Base-by-base conservation (phyloP, 306 rosid species). In the Pyrus betulifolia region DNA sequence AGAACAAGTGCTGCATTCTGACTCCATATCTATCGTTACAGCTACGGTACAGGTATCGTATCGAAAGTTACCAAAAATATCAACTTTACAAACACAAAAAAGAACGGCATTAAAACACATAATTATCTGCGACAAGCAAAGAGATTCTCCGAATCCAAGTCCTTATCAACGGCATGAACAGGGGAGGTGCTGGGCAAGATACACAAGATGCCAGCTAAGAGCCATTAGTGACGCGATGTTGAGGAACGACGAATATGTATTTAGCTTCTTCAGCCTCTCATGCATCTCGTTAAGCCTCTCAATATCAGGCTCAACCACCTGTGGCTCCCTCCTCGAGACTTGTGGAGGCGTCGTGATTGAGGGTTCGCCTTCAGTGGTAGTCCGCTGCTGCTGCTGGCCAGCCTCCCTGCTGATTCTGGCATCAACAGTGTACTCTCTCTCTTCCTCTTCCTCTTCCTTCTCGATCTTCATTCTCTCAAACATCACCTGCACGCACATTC, bases 401-500 rank as follows among this genome's bases (percentile, higher is more conserved):
- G 51, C 65, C 19, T 9, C 76, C 61, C 2, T 79, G 35, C 27
- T 73, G 17, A 49, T 25, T 17, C 8, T 71, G 6, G 31, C 27
- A 22, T 52, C 57, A 1, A 79, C 11, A 30, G n/a, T 82, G 85
- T 15, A 78, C 88, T 57, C 84, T 84, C 62, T 86, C 96, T 80
- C 91, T 81, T 65, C 89, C 96, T 82, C 91, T 80, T 64, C 96
- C 97, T 91, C 96, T 71, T 93, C 98, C 58, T 89, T 93, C 72
- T 89, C 96, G 54, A 84, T 40, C 76, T 82, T 93, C 82, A 88
- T 81, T 78, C 83, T 88, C 76, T 93, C 97, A 23, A 91, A 91
- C 93, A 93, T 91, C 58, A 85, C 78, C 97, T 93, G 73, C 38
- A 69, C 25, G 31, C 13, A 69, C 28, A 27, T 71, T 19, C 65